phyloP scores from a whole-genome alignment of 2,329 filamentous ascomycete genomes.

The Rachicladosporium sp. region DNA sequence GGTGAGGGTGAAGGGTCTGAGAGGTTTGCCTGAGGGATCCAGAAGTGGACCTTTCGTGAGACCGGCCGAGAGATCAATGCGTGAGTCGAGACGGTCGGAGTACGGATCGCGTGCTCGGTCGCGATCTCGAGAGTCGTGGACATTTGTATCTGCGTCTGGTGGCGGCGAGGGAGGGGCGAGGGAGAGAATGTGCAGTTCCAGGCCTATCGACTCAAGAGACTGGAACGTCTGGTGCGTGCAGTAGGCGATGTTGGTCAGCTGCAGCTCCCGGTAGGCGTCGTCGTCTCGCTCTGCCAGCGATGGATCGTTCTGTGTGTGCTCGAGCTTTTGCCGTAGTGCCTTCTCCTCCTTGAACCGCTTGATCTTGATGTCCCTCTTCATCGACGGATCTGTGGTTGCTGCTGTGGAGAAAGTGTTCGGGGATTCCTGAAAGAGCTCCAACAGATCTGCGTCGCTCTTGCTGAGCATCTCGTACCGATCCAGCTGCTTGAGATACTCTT shows the following conservation, averaged over 20 bases:
- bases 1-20: slow-evolving; percentile 82
- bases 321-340: slow-evolving; percentile 67
- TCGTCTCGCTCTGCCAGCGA: slow-evolving; percentile 62
- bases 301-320: slow-evolving; percentile 51
- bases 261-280: slow-evolving; percentile 64
- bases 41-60: slow-evolving; percentile 52
- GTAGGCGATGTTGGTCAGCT: slow-evolving; percentile 63
- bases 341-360: slow-evolving; percentile 75
- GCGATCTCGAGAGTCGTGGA: slow-evolving; percentile 27
- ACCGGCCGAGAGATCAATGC: slow-evolving; percentile 38
- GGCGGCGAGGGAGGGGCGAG: slow-evolving; percentile 50
- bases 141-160: slow-evolving; percentile 29
- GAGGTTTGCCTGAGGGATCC: slow-evolving; percentile 65
- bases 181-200: slow-evolving; percentile 72
- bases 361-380: slow-evolving; percentile 73
- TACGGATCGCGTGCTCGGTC: slow-evolving; percentile 42
- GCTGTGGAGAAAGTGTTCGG: slow-evolving; percentile 62
- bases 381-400: slow-evolving; percentile 51
- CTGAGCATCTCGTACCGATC: slow-evolving; percentile 68
- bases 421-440: slow-evolving; percentile 61
- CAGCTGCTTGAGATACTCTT: slow-evolving; percentile 62
- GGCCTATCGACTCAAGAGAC: slow-evolving; percentile 71
- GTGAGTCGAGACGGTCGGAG: slow-evolving; percentile 60
- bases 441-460: slow-evolving; percentile 51
- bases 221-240: slow-evolving; percentile 72